phyloP scores from a whole-genome alignment of 2,329 filamentous ascomycete genomes.

The Xylaria sp. region DNA sequence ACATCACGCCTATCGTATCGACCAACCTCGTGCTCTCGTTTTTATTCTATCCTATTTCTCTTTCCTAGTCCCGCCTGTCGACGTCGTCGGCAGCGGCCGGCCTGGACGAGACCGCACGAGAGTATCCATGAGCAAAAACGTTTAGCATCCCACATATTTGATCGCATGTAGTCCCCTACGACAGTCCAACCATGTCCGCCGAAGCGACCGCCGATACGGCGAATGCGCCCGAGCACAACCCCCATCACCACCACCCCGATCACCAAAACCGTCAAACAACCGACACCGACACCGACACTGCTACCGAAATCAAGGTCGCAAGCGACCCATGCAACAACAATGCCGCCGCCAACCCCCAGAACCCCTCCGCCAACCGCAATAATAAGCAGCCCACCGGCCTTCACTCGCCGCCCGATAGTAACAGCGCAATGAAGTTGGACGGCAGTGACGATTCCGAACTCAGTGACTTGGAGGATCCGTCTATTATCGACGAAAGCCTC shows the following conservation, averaged over 20 bases:
- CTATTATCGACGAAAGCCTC: slow-evolving; percentile 33
- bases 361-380: neutral
- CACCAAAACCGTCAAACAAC: slow-evolving; percentile 2
- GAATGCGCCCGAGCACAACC: slow-evolving; percentile 41
- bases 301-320: slow-evolving; percentile 32
- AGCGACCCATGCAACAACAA: slow-evolving; percentile 24
- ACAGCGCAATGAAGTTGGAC: slow-evolving; percentile 61
- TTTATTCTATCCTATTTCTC: neutral
- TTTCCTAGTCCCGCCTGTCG: neutral
- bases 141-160: slow-evolving; percentile 17
- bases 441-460: slow-evolving; percentile 64
- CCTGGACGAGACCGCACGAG: neutral
- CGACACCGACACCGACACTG: slow-evolving; percentile 21
- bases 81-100: neutral
- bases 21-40: neutral
- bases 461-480: slow-evolving; percentile 62
- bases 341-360: slow-evolving; percentile 40
- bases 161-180: slow-evolving; percentile 48
- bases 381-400: slow-evolving; percentile 49
- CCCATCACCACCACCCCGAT: slow-evolving; percentile 19
- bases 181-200: slow-evolving; percentile 53
- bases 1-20: neutral
- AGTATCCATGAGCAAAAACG: slow-evolving; percentile 1
- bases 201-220: slow-evolving; percentile 55
- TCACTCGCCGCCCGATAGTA: slow-evolving; percentile 67